Base-by-base conservation (phyloP, 2,329 filamentous ascomycete species). In the Orbilia brochopaga region DNA sequence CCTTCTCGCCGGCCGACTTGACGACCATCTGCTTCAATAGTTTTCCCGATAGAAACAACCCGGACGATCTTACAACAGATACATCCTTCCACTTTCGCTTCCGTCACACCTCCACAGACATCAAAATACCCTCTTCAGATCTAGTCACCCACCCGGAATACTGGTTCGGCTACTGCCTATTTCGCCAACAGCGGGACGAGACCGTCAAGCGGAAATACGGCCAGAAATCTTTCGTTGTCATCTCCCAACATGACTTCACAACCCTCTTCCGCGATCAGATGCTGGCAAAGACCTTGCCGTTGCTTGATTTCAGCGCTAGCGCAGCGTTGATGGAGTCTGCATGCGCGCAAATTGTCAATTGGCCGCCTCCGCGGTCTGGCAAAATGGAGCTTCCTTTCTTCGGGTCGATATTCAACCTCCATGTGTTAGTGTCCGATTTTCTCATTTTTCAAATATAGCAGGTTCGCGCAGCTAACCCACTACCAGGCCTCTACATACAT, bases 21-120 rank as follows among this genome's bases (percentile, higher is more conserved):
- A 74, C 76, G n/a, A 76, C 75, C 11, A 77, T 77, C 59, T 77
- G 76, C 69, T 76, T 77, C 63, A 77, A 76, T 40, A 77, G 76
- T 60, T 77, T 77, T 57, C 76, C 76, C n/a, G 76, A 77, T 44
- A 74, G 75, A 64, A 74, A 72, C 40, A 77, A 76, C 48, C 75
- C 76, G 6, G 76, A 77, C 42, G 74, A 67, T 11, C 69, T 75
- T 21, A 75, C 73, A 58, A 67, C 69, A 48, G 75, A 76, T 44
- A 75, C 75, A 3, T 74, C 73, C 27, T 77, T 77, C 59, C 74
- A 77, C 56, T 77, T 77, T 51, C 75, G 75, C 23, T 77, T 77
- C 55, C 75, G 76, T n/a, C 76, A 77, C 37, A 75, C 76, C 19
- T 77, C 76, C 19, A 73, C 74, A 7, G 67, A 76, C 23, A 74